Base-by-base conservation (phyloP, 1,284 basidiomycete genomes). In the Cutaneotrichosporon cutaneum region DNA sequence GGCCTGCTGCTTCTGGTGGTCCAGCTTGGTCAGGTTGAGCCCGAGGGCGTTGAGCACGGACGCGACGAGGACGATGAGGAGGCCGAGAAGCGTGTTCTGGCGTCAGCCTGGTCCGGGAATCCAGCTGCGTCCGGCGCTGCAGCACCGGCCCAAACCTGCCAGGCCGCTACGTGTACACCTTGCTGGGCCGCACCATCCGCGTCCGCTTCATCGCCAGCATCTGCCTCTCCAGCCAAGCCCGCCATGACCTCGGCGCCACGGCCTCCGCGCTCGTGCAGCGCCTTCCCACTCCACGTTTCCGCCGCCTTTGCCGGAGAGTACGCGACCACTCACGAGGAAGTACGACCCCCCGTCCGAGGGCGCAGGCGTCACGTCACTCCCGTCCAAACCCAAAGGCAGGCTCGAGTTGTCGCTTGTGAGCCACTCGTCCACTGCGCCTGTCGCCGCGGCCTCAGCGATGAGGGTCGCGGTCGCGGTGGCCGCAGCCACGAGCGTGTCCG, bases 1-100 rank as follows among this genome's bases (percentile, higher is more conserved):
- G 5, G 42, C 58, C 51, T 74, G 72, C 57, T 76, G 75, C 50
- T 72, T 60, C 47, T 76, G 67, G 70, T 81, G 79, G 59, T 79
- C 77, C 47, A 80, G 68, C 65, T 81, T 80, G 35, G 79, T 80
- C 14, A 81, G 35, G 63, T 81, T 81, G 27, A 81, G 67, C 7
- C 80, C 80, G 44, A 80, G 67, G 1, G 79, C 78, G 61, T 81
- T 81, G 30, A 78, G 63, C 9, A 76, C 58, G 2, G 74, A 77
- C 16, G 78, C 68, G 4, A 67, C 61, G 11, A 80, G 69, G 52
- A 81, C 75, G 45, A 81, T 77, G 30, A 79, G 22, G 0, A 80
- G 69, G 24, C 80, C 80, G n/a, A 81, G 64, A n/a, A 81, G 64
- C 16, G 78, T 77, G 60, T 80, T 79, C 75, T 76, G 62, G 35